Conservation (phyloP, 495 filamentous ascomycete genomes). For the Niebla homalea region DNA sequence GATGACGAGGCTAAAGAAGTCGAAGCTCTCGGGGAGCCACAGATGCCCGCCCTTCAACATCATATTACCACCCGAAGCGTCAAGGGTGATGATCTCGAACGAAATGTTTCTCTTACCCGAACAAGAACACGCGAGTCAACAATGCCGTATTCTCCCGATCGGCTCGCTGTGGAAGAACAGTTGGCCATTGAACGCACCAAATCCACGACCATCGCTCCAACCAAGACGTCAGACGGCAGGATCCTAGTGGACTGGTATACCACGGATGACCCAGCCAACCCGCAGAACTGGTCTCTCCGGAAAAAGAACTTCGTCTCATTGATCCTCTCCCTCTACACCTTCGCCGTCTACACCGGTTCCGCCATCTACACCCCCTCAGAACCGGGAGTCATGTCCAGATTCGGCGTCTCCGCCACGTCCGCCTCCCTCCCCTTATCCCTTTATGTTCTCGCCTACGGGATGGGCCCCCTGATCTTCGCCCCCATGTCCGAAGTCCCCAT, state of each 20-base stretch:
- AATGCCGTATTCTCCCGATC: conserved; percentile 23
- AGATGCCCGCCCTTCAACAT: conserved; percentile 7
- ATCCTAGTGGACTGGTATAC: conserved; percentile 45
- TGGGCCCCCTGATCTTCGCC: conserved; percentile 35
- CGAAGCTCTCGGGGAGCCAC: conserved; percentile 12
- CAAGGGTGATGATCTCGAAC: conserved; percentile 9
- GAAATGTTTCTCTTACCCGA: conserved; percentile 9
- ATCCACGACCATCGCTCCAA: conserved; percentile 34
- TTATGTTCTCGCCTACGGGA: conserved; percentile 33
- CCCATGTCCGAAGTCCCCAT: conserved; percentile 38
- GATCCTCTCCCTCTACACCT: conserved; percentile 32
- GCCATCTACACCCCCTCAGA: conserved; percentile 32
- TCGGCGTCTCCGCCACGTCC: conserved; percentile 32
- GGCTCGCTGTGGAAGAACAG: conserved; percentile 30
- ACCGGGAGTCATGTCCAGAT: conserved; percentile 24
- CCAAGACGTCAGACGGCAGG: conserved; percentile 29
- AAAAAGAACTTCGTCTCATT: conserved; percentile 29
- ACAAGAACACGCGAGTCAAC: conserved; percentile 24
- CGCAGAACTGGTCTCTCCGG: conserved; percentile 38
- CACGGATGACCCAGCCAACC: conserved; percentile 39
- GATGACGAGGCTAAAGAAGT: conserved; percentile 6
- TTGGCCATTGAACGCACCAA: conserved; percentile 29
- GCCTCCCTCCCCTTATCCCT: conserved; percentile 37
- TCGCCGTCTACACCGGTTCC: conserved; percentile 34
- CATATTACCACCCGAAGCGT: conserved; percentile 7